Base-by-base conservation (phyloP, 2,329 filamentous ascomycete genomes). In the Hypoxylon rubiginosum region DNA sequence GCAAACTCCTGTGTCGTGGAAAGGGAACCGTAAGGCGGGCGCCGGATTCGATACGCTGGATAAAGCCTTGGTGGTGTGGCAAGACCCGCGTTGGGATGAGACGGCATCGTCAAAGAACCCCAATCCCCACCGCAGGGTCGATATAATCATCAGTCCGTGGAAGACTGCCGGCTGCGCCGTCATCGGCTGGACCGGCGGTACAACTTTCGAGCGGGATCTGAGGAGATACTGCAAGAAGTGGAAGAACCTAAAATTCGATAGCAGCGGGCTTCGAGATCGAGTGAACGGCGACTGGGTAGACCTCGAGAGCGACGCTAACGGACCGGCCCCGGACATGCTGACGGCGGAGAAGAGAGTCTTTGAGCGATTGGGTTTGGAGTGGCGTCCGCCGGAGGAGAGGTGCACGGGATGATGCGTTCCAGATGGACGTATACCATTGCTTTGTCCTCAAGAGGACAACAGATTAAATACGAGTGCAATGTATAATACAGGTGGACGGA, bases 31-130 rank as follows among this genome's bases (percentile, higher is more conserved):
- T 21, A 76, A 73, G 58, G 80, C 81, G 1, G 85, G 85, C 0
- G 81, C 84, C 21, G 92, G 92, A 0, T 97, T 97, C 71, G 94
- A 97, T 75, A 92, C 90, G 0, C 84, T 98, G 0, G 94, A 98
- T 78, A 97, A 97, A 78, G 94, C 94, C 0, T 82, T 98, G 56
- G 91, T 97, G 0, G 93, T 97, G 0, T 98, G 95, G 95, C 92
- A 97, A 75, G 84, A 94, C 73, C 90, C 90, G 0, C 54, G 78
- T 4, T 86, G 82, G 70, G 76, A 74, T 19, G 56, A 54, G 19
- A 81, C 81, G 76, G 77, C 79, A 4, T 78, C 75, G 0, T 79
- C 79, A 1, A 87, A 86, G 73, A 94, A 94, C 65, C 85, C 88
- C 0, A 93, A 93, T 71, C 85, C 86, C 0, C 95, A 97, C 75